phyloP scores from a whole-genome alignment of 2,329 filamentous ascomycete species.

The Pyrenochaeta sp. region DNA sequence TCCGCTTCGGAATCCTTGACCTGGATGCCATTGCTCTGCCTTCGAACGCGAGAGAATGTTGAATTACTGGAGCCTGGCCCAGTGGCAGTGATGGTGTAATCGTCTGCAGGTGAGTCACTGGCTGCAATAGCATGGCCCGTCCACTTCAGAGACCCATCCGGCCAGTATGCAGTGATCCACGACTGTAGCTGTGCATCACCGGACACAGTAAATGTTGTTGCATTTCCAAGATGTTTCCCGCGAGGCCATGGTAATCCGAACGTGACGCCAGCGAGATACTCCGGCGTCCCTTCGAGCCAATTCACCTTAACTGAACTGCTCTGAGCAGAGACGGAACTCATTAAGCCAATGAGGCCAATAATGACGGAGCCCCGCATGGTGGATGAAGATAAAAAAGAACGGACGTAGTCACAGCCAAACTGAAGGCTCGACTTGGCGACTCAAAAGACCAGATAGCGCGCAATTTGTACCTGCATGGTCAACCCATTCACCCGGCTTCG shows the following conservation, averaged over 20 bases:
- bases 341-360: constrained; percentile 22
- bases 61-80: constrained; percentile 30
- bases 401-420: constrained; percentile 5
- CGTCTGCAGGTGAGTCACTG: constrained; percentile 49
- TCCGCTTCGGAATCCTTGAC: constrained; percentile 31
- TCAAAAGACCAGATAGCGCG: not conserved
- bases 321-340: constrained; percentile 22
- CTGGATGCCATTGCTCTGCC: constrained; percentile 27
- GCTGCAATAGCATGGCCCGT: constrained; percentile 63
- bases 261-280: constrained; percentile 42
- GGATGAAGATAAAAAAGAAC: constrained; percentile 5
- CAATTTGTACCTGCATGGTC: constrained; percentile 18
- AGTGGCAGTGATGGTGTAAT: constrained; percentile 56
- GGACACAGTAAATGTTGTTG: constrained; percentile 43
- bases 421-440: not conserved
- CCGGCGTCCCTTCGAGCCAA: constrained; percentile 39
- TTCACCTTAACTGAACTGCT: constrained; percentile 35
- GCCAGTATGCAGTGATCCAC: constrained; percentile 67
- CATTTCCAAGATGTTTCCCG: constrained; percentile 47
- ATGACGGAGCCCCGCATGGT: constrained; percentile 23
- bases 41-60: constrained; percentile 11
- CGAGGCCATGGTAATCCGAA: constrained; percentile 51
- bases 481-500: constrained; percentile 11
- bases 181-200: constrained; percentile 55
- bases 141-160: constrained; percentile 69